phyloP scores from a whole-genome alignment of 2,329 filamentous ascomycete genomes.

The Colletotrichum truncatum region DNA sequence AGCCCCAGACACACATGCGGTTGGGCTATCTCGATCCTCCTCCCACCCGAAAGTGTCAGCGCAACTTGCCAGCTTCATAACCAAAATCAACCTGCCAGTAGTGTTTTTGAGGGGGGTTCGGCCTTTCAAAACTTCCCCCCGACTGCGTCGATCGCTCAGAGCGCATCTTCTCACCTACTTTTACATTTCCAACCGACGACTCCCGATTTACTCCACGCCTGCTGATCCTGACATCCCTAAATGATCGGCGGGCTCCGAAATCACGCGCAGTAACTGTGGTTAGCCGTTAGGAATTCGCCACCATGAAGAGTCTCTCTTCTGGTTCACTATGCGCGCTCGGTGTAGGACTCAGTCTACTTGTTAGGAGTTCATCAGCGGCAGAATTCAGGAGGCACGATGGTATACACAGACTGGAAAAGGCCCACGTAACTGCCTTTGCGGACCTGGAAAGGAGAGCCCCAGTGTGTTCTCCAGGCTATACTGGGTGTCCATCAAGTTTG shows the following conservation, averaged over 20 bases:
- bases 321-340: constrained; percentile 14
- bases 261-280: not conserved
- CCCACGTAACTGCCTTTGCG: constrained; percentile 26
- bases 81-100: not conserved
- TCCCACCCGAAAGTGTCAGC: constrained; percentile 12
- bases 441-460: constrained; percentile 29
- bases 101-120: not conserved
- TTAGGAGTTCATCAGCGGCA: constrained; percentile 25
- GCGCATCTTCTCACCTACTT: not conserved
- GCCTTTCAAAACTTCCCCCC: not conserved
- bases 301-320: not conserved
- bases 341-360: not conserved
- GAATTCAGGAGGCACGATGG: constrained; percentile 41
- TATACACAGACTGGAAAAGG: constrained; percentile 42
- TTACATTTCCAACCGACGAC: too few relatives aligned
- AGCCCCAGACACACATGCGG: constrained; percentile 17
- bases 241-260: constrained; percentile 3
- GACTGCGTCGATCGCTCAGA: not conserved
- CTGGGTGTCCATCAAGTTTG: constrained; percentile 48
- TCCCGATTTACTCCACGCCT: not conserved
- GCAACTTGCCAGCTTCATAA: constrained; percentile 25
- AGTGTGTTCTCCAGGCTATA: constrained; percentile 36
- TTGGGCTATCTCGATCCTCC: constrained; percentile 22
- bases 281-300: not conserved
- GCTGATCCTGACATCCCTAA: not conserved